Evolutionary conservation across 2,329 filamentous ascomycete genomes (phyloP).

Genomic region (Reticulascus tulasneorum): DNA sequence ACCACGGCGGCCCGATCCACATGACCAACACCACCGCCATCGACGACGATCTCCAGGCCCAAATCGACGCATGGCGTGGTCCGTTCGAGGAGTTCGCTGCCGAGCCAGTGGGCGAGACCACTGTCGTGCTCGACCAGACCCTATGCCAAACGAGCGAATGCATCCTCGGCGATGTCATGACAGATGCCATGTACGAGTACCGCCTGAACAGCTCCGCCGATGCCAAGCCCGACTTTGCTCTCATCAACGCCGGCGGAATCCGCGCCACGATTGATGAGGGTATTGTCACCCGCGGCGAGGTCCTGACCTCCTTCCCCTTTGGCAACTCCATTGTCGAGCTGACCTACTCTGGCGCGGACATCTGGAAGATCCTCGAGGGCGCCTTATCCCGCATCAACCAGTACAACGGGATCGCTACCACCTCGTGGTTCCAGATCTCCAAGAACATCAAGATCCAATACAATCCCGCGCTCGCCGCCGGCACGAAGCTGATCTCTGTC

Average conservation of each 20-base stretch:
- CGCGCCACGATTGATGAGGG: slow-evolving; percentile 60
- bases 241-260: slow-evolving; percentile 62
- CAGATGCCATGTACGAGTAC: slow-evolving; percentile 60
- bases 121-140: slow-evolving; percentile 55
- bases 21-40: slow-evolving; percentile 57
- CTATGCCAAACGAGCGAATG: slow-evolving; percentile 57
- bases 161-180: slow-evolving; percentile 50
- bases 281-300: slow-evolving; percentile 58
- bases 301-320: slow-evolving; percentile 63
- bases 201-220: slow-evolving; percentile 43
- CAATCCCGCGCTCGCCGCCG: slow-evolving; percentile 45
- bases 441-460: slow-evolving; percentile 53
- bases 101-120: slow-evolving; percentile 51
- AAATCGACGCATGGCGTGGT: slow-evolving; percentile 54
- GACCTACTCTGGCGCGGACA: slow-evolving; percentile 44
- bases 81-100: slow-evolving; percentile 59
- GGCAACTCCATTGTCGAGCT: slow-evolving; percentile 61
- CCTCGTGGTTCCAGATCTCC: slow-evolving; percentile 59
- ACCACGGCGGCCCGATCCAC: slow-evolving; percentile 61
- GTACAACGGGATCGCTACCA: slow-evolving; percentile 47
- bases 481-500: slow-evolving; percentile 48
- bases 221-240: slow-evolving; percentile 46
- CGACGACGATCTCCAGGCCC: slow-evolving; percentile 51
- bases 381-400: slow-evolving; percentile 52
- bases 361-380: slow-evolving; percentile 58